A percentile compares a stretch with the other conserved stretches of the same genome.
phyloP scores from a whole-genome alignment of 2,329 filamentous ascomycete genomes.

The Fusarium torulosum region DNA sequence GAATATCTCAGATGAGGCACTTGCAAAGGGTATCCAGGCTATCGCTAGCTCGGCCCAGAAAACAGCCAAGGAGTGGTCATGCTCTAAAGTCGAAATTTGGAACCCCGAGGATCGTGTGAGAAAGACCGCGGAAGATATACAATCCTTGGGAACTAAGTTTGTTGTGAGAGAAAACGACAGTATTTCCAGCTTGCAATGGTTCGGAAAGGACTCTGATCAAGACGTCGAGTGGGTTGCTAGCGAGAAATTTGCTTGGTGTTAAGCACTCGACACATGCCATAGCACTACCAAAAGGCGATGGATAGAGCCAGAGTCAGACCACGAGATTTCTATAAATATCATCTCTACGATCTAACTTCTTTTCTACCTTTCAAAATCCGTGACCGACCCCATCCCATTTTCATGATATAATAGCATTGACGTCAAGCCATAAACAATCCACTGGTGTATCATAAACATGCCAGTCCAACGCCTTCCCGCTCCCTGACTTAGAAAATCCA shows the following conservation, averaged over 20 bases:
- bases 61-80: constrained; percentile 78
- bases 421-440: constrained; percentile 49
- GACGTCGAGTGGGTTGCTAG: constrained; percentile 79
- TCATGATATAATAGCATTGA: constrained; percentile 47
- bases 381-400: constrained; percentile 36
- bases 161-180: constrained; percentile 73
- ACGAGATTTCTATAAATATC: constrained; percentile 33
- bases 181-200: constrained; percentile 80
- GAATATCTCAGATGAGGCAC: constrained; percentile 54
- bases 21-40: constrained; percentile 67
- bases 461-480: constrained; percentile 47
- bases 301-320: constrained; percentile 17
- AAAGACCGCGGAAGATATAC: constrained; percentile 59
- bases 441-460: constrained; percentile 50
- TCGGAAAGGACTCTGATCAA: constrained; percentile 64
- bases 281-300: not conserved
- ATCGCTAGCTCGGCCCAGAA: constrained; percentile 75
- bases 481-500: constrained; percentile 41
- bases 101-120: constrained; percentile 74
- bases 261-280: constrained; percentile 24
- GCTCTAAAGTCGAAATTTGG: constrained; percentile 82
- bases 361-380: constrained; percentile 40
- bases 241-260: constrained; percentile 86
- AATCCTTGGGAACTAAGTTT: constrained; percentile 62
- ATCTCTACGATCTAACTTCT: constrained; percentile 42